phyloP scores from a whole-genome alignment of 2,329 filamentous ascomycete genomes.

The Xylariaceae sp. region DNA sequence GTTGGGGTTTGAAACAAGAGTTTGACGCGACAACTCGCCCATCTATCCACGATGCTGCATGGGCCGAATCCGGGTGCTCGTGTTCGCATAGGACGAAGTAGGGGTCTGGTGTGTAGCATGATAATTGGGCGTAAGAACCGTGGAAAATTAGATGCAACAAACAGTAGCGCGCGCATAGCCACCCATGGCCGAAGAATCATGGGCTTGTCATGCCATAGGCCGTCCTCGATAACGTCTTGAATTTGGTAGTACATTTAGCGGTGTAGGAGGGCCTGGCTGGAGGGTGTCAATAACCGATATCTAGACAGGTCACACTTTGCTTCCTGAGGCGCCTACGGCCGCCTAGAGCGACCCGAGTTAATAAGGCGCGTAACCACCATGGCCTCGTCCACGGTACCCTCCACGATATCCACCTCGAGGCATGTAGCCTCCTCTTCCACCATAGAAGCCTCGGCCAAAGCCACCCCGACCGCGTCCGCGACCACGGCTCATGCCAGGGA shows the following conservation, averaged over 20 bases:
- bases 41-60: slow-evolving; percentile 7
- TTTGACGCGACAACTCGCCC: neutral
- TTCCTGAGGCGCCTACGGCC: neutral
- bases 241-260: slow-evolving; percentile 14
- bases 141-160: slow-evolving; percentile 11
- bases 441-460: slow-evolving; percentile 49
- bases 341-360: slow-evolving; percentile 32
- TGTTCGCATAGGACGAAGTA: slow-evolving; percentile 11
- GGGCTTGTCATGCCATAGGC: slow-evolving; percentile 2
- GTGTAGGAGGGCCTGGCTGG: neutral
- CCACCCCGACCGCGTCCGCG: slow-evolving; percentile 53
- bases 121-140: slow-evolving; percentile 2
- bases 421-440: slow-evolving; percentile 44
- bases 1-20: neutral
- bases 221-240: slow-evolving; percentile 8
- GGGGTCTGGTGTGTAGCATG: slow-evolving; percentile 4
- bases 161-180: slow-evolving; percentile 2
- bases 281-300: slow-evolving; percentile 3
- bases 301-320: neutral
- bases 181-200: neutral
- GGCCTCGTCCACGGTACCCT: slow-evolving; percentile 53
- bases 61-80: slow-evolving; percentile 5
- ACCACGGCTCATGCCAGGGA: slow-evolving; percentile 88
- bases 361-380: slow-evolving; percentile 58
- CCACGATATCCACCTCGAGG: slow-evolving; percentile 56